Conservation (phyloP, 1,284 basidiomycete species). For the Ganoderma sinense region DNA sequence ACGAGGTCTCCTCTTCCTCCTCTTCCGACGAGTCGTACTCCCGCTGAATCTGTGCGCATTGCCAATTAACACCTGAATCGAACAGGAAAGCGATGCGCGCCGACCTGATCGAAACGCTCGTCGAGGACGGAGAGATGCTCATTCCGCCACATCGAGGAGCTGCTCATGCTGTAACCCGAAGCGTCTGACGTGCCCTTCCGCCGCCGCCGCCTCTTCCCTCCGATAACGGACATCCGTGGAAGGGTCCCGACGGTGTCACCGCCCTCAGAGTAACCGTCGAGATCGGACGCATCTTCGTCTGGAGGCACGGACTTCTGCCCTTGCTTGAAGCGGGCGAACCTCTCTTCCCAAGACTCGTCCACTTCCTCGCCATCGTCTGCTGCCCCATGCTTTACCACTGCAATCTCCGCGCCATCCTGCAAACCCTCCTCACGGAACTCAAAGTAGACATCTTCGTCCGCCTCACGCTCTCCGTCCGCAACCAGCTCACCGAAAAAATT, state of each 20-base stretch:
- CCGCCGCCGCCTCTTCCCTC: conserved; percentile 77
- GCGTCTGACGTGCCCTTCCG: conserved; percentile 84
- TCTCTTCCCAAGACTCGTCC: conserved; percentile 69
- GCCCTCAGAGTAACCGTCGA: conserved; percentile 70
- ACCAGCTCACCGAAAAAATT: conserved; percentile 82
- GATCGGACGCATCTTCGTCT: conserved; percentile 52
- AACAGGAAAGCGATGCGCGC: neutral
- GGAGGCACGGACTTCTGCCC: conserved; percentile 47
- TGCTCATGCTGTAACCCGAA: conserved; percentile 96
- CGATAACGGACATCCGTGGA: conserved; percentile 76
- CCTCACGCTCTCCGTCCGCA: conserved; percentile 71
- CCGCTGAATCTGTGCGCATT: conserved; percentile 65
- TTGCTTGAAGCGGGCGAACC: conserved; percentile 82
- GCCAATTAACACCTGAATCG: neutral
- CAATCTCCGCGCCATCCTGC: conserved; percentile 38
- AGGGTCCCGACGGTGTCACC: conserved; percentile 83
- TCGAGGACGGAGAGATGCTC: conserved; percentile 90
- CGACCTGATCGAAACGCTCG: conserved; percentile 92
- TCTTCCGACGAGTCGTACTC: conserved; percentile 77
- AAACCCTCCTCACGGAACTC: conserved; percentile 77
- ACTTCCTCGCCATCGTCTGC: conserved; percentile 32
- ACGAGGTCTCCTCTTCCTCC: conserved; percentile 56
- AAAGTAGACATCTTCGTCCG: conserved; percentile 63
- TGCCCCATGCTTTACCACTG: conserved; percentile 32
- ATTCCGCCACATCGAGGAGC: conserved; percentile 95